Evolutionary conservation across 2,329 filamentous ascomycete genomes (phyloP), one percentile per base, ranked within the genome.

Genomic region (Colletotrichum gigasporum): DNA sequence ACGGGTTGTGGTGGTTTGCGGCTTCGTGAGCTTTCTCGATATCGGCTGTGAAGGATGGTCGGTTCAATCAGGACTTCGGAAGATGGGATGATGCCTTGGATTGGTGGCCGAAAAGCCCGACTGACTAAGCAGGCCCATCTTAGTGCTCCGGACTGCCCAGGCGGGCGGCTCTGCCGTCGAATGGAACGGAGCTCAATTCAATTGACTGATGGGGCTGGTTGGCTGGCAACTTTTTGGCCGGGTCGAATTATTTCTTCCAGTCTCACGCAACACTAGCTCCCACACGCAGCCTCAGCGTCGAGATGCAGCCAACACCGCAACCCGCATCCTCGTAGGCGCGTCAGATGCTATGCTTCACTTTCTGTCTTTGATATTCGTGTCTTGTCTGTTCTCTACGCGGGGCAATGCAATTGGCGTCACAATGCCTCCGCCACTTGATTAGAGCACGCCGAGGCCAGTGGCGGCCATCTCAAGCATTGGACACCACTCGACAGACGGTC

Each of bases 41-140:
- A 69, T 71, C 69, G 70, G 72, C 72, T 70, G 70, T 63, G 69
- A 72, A 56, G 53, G 70, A 62, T 58, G 68, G 71, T 68, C 69
- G 73, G 54, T 48, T 45, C 44, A 63, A 53, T 64, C 45, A 52
- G 41, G 59, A n/a, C n/a, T n/a, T n/a, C n/a, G n/a, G n/a, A 63
- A 52, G 58, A 65, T 58, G 59, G 47, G 51, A 52, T 51, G 57
- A 63, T 65, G 59, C 14, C 28, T 51, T 58, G 63, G 51, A 63
- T 48, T 61, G 61, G 63, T 65, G 51, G 59, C 52, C 37, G 37
- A 37, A 4, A 39, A 32, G 18, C 6, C 18, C 4, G 32, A 5
- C 5, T 65, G 63, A 65, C 59, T 65, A 63, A 65, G 37, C 59
- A 8, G 22, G 5, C 37, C 63, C 63, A 30, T 52, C 52, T 39